These are phyloP conservation scores for Calonectria montana DNA, from an alignment of 2,329 filamentous ascomycete species.

Conservation along the genomic window DNA sequence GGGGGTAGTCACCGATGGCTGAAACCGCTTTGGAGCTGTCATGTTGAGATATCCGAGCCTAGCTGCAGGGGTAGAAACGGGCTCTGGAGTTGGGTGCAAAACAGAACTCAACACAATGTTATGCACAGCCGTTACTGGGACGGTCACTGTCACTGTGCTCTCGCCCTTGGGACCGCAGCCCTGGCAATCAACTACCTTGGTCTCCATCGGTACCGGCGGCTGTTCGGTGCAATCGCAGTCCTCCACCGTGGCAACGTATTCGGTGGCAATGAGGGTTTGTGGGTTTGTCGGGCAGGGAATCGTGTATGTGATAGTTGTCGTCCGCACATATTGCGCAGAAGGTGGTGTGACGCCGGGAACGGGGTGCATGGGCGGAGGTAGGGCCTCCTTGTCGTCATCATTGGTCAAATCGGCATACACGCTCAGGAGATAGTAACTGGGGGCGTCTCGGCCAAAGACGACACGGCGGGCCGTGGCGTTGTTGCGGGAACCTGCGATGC, in stretches of 20 bases:
- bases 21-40: not conserved
- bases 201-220: conserved; percentile 35
- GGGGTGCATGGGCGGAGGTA: conserved; percentile 50
- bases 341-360: not conserved
- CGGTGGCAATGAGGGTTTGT: conserved; percentile 44
- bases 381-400: conserved; percentile 38
- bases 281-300: conserved; percentile 47
- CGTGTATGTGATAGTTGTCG: conserved; percentile 38
- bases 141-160: conserved; percentile 37
- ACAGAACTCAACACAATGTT: not conserved
- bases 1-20: conserved; percentile 22
- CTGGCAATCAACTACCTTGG: conserved; percentile 34
- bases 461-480: conserved; percentile 21
- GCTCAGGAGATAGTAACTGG: conserved; percentile 52
- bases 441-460: conserved; percentile 42
- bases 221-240: conserved; percentile 33
- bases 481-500: conserved; percentile 37
- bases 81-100: not conserved
- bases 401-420: conserved; percentile 54
- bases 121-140: conserved; percentile 28
- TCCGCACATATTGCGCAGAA: conserved; percentile 8
- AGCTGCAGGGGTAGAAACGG: not conserved
- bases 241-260: conserved; percentile 48
- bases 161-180: conserved; percentile 38
- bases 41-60: not conserved